Conservation (phyloP, 768 basidiomycete species). For the Kondoa subrosea region DNA sequence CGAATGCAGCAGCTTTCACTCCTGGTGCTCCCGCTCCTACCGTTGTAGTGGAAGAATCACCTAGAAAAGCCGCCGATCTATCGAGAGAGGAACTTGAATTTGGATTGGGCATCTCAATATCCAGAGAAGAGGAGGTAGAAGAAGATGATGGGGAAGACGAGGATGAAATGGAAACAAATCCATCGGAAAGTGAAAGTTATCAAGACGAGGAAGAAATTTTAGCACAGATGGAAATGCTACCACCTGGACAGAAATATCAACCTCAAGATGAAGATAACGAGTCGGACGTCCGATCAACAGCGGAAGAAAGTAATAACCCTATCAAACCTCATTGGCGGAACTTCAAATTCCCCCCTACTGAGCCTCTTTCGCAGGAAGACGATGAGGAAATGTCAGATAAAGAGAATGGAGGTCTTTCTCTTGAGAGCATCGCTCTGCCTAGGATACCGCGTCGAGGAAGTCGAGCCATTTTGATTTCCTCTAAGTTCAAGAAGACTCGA, state of each 20-base stretch:
- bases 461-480: background rate
- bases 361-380: background rate
- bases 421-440: conserved; percentile 3
- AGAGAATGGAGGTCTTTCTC: background rate
- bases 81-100: background rate
- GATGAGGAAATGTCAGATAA: background rate
- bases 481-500: background rate
- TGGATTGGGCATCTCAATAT: conserved; percentile 4
- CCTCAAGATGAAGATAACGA: background rate
- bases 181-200: too few species aligned
- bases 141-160: background rate
- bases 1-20: background rate
- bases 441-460: background rate
- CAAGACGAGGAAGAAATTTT: too few species aligned
- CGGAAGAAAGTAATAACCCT: too few species aligned
- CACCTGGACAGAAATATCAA: too few species aligned
- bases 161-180: background rate
- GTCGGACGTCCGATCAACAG: too few species aligned
- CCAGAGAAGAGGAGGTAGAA: background rate
- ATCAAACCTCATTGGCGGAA: too few species aligned
- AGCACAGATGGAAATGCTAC: too few species aligned
- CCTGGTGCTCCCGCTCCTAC: background rate
- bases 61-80: background rate
- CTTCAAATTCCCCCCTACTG: too few species aligned
- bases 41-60: background rate